Conservation (phyloP, 306 rosid genomes). For the Pueraria montana region DNA sequence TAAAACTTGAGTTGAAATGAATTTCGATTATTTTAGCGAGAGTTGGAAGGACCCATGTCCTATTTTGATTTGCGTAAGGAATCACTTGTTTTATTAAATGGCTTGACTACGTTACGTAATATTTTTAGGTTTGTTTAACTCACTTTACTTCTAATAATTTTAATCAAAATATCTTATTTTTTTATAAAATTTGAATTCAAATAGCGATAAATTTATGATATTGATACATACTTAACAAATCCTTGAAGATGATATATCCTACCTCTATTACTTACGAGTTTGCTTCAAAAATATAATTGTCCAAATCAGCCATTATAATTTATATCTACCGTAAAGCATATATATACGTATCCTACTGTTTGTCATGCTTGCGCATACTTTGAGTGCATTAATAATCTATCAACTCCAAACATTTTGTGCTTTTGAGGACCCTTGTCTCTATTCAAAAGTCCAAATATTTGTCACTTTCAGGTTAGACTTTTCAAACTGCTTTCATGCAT, state of each 20-base stretch:
- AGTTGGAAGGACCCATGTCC: background rate
- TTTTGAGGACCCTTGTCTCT: background rate
- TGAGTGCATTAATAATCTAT: background rate
- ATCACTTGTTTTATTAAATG: background rate
- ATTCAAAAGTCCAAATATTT: slow-evolving; percentile 1
- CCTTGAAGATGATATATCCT: too few relatives aligned
- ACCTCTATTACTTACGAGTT: too few relatives aligned
- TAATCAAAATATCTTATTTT: background rate
- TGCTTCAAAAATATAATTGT: too few relatives aligned
- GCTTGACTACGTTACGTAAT: too few relatives aligned
- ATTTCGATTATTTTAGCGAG: background rate
- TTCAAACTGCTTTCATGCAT: background rate
- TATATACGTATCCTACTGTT: background rate
- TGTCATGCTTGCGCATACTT: background rate
- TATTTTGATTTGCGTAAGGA: background rate
- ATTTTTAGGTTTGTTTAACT: background rate
- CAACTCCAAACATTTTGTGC: slow-evolving; percentile 7
- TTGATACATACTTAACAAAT: too few relatives aligned
- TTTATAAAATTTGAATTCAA: background rate
- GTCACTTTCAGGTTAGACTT: background rate
- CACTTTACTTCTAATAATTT: too few relatives aligned
- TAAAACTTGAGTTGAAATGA: background rate
- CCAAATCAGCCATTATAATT: too few relatives aligned
- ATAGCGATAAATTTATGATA: background rate
- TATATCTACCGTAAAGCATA: too few relatives aligned